A percentile compares a stretch with the other conserved stretches of the same genome.
These are phyloP conservation scores for Moelleriella libera DNA, from an alignment of 2,329 filamentous ascomycete genomes.

Conservation along the genomic window DNA sequence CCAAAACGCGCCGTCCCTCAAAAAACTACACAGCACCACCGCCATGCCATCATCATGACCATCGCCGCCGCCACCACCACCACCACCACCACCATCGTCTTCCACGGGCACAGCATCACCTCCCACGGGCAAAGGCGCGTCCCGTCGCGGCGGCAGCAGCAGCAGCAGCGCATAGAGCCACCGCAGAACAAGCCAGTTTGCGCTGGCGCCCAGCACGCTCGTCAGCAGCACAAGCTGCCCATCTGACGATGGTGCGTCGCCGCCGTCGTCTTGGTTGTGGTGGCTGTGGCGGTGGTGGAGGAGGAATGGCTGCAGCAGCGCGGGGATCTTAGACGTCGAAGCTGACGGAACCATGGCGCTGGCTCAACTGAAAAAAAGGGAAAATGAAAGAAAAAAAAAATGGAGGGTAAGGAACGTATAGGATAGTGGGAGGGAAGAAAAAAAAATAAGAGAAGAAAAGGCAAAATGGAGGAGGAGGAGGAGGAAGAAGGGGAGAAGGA, in stretches of 20 bases:
- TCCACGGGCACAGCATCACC: too few species aligned
- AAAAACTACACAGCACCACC: constrained; percentile 70
- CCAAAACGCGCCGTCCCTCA: constrained; percentile 71
- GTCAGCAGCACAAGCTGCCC: constrained; percentile 53
- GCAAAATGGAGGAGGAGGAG: too few species aligned
- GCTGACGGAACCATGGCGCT: too few species aligned
- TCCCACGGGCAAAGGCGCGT: not conserved
- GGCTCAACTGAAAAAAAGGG: too few species aligned
- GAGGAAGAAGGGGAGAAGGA: too few species aligned
- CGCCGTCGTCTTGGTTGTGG: too few species aligned
- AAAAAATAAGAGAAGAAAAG: too few species aligned
- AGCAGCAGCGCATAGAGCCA: constrained; percentile 34
- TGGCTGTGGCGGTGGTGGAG: constrained; percentile 5
- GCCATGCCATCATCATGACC: constrained; percentile 16
- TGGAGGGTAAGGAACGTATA: too few species aligned
- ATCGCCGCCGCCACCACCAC: constrained; percentile 7
- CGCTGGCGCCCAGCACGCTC: constrained; percentile 47
- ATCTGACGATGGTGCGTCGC: constrained; percentile 31
- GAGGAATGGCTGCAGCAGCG: constrained; percentile 51
- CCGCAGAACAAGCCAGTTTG: constrained; percentile 52
- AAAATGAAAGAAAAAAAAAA: too few species aligned
- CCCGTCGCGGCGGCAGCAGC: not conserved
- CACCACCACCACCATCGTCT: too few species aligned
- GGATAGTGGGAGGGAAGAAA: too few species aligned
- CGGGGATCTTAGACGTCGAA: constrained; percentile 30